These are phyloP conservation scores for Zelopaecilomyces penicillatus DNA, from an alignment of 2,329 filamentous ascomycete species.

Conservation along the genomic window DNA sequence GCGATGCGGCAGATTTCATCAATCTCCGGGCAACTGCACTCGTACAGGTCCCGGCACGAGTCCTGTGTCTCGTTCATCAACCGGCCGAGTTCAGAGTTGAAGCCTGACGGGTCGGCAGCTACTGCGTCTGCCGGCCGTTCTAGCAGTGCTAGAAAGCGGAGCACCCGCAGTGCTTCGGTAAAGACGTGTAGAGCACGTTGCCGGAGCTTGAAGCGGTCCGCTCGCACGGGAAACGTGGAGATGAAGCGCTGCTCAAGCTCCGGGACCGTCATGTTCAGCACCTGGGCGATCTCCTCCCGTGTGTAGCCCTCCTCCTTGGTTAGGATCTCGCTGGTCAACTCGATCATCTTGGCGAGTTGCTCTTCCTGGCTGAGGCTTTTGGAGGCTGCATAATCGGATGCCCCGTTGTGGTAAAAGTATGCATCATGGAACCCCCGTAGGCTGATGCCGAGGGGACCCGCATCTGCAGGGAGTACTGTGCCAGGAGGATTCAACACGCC, in stretches of 20 bases:
- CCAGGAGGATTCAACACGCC: conserved; percentile 47
- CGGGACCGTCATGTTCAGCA: conserved; percentile 59
- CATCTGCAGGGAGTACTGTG: conserved; percentile 63
- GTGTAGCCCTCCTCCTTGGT: conserved; percentile 78
- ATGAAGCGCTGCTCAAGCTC: conserved; percentile 73
- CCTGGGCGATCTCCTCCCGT: conserved; percentile 68
- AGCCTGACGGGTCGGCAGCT: conserved; percentile 45
- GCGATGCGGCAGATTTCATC: conserved; percentile 81
- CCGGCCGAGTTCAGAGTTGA: conserved; percentile 64
- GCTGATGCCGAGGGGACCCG: conserved; percentile 72
- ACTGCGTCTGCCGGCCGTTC: conserved; percentile 36
- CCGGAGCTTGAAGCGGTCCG: conserved; percentile 77
- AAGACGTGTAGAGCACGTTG: conserved; percentile 89
- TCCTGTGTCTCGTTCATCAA: conserved; percentile 85
- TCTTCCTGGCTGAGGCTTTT: conserved; percentile 41
- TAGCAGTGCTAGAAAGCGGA: conserved; percentile 75
- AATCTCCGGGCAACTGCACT: conserved; percentile 89
- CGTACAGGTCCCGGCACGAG: conserved; percentile 78
- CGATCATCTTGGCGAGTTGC: conserved; percentile 67
- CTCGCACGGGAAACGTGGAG: conserved; percentile 80
- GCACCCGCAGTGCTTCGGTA: conserved; percentile 76
- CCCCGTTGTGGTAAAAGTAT: conserved; percentile 53
- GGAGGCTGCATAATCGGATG: conserved; percentile 31
- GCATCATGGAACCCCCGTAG: conserved; percentile 80
- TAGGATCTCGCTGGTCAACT: conserved; percentile 62